These are phyloP conservation scores for Apiotrichum siamense DNA, from an alignment of 1,284 basidiomycete genomes.

Conservation along the genomic window DNA sequence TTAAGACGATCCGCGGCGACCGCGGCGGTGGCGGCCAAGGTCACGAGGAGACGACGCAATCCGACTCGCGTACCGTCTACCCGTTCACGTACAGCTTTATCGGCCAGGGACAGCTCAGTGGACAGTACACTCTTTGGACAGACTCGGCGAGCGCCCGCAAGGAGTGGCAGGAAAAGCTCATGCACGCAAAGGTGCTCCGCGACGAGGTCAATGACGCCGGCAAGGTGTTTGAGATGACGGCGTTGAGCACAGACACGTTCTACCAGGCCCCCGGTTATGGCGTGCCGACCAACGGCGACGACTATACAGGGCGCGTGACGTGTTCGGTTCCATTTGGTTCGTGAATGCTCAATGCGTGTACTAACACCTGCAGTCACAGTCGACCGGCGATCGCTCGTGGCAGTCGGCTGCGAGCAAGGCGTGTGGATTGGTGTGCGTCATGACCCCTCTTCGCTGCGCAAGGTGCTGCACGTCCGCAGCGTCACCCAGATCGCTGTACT, in stretches of 20 bases:
- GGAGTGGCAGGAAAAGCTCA: constrained; percentile 85
- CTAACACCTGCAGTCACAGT: constrained; percentile 57
- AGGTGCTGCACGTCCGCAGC: constrained; percentile 80
- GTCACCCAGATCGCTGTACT: constrained; percentile 93
- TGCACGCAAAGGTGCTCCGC: constrained; percentile 78
- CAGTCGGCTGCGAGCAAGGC: constrained; percentile 89
- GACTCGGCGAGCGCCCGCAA: constrained; percentile 65
- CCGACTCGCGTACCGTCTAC: constrained; percentile 64
- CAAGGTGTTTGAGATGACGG: constrained; percentile 85
- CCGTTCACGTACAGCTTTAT: constrained; percentile 69
- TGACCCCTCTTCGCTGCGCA: constrained; percentile 76
- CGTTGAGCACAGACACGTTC: constrained; percentile 78
- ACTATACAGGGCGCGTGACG: constrained; percentile 81
- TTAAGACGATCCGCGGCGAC: constrained; percentile 35
- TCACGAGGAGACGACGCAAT: constrained; percentile 6
- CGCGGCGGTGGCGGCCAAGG: constrained; percentile 6
- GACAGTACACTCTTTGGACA: constrained; percentile 76
- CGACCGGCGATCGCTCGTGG: constrained; percentile 76
- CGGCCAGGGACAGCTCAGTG: constrained; percentile 74
- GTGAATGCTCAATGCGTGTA: constrained; percentile 33
- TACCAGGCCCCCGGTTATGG: constrained; percentile 57
- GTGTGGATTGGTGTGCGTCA: constrained; percentile 94
- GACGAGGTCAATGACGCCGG: constrained; percentile 83
- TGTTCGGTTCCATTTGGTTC: constrained; percentile 87
- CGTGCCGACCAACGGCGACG: constrained; percentile 55